These are phyloP conservation scores for Kwoniella sp. DNA, from an alignment of 768 basidiomycete species.

Conservation along the genomic window DNA sequence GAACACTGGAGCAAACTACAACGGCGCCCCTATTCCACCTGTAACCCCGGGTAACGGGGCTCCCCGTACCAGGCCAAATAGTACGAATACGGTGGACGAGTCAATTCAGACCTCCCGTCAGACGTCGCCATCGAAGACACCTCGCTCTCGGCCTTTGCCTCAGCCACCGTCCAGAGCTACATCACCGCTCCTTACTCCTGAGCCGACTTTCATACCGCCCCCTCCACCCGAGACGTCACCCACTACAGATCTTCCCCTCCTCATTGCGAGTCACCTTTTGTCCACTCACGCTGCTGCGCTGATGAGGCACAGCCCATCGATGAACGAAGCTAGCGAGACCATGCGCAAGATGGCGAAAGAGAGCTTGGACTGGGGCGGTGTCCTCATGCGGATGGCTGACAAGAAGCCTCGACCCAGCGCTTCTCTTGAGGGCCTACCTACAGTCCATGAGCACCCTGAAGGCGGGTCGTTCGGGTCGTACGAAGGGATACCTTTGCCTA, in stretches of 20 bases:
- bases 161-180: constrained; percentile 3
- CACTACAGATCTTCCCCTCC: constrained; percentile 26
- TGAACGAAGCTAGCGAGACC: constrained; percentile 27
- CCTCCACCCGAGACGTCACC: neutral
- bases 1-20: neutral
- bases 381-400: constrained; percentile 34
- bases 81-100: constrained; percentile 7
- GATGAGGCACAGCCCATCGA: constrained; percentile 28
- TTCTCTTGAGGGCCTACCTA: constrained; percentile 1
- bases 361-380: constrained; percentile 38
- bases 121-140: constrained; percentile 6
- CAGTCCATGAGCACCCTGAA: neutral
- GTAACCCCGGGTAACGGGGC: neutral
- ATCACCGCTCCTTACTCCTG: constrained; percentile 3
- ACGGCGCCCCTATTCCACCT: too few relatives aligned
- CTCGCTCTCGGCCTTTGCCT: constrained; percentile 7
- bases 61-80: neutral
- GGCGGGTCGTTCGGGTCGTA: neutral
- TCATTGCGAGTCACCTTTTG: constrained; percentile 44
- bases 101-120: constrained; percentile 14
- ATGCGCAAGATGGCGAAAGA: constrained; percentile 38
- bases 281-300: constrained; percentile 36
- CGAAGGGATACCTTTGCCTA: constrained; percentile 10
- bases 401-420: neutral
- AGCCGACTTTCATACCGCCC: constrained; percentile 15